Base-by-base conservation (phyloP, 177 flowering plant species). In the Tripterygium wilfordii region DNA sequence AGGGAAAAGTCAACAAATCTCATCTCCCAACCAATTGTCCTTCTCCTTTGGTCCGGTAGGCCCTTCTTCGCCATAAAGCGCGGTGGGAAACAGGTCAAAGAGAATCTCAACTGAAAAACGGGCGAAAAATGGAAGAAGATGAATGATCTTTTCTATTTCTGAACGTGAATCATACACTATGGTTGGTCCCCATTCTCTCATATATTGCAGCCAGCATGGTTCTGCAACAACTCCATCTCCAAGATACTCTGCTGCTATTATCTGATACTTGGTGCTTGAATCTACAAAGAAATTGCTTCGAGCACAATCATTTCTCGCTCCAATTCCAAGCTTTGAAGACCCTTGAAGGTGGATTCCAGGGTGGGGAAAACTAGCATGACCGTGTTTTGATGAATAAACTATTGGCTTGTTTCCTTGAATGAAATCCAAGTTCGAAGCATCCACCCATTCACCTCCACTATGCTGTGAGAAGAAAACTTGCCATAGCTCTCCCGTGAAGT, bases 11-110 rank as follows among this genome's bases (percentile, higher is more conserved):
- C 48, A 66, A 31, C 66, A 65, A 20, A 63, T 61, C 50, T 79
- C 84, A 55, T 79, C 84, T 15, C 75, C 84, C 1, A 29, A 38
- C 84, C 84, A 79, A 24, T 73, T 79, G 20, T 69, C 67, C 63
- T 79, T 79, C 67, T 67, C 77, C 58, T 79, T 79, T 1, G 84
- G 84, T 10, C 84, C 84, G 0, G 84, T 79, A 21, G 84, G 81
- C 24, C 84, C 84, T 57, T 70, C 81, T 52, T 79, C 85, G 0
- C 81, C 81, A 36, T 63, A 76, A 10, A 79, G 63, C 53, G 68
- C 79, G 0, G 63, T 71, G 3, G 81, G 85, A 33, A 79, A 64
- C 41, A 68, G 15, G 21, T 62, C 76, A 13, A 79, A 8, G 0
- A 79, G 29, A 20, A 49, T 64, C 48, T 70, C 85, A 27, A 76